Conservation (phyloP, 192 early-diverging fungal species). For the Entrophospora sp. region DNA sequence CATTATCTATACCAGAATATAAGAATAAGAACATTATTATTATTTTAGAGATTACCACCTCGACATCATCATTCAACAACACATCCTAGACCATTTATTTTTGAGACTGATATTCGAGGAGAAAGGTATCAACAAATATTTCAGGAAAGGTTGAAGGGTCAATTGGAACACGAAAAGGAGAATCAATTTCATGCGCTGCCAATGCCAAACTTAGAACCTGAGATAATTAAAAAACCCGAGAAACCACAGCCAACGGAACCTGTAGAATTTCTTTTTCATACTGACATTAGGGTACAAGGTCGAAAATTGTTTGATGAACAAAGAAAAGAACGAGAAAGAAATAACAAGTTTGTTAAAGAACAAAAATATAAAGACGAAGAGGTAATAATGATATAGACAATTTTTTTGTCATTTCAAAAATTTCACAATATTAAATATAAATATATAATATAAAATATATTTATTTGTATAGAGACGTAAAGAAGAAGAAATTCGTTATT, state of each 20-base stretch:
- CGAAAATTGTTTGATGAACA: background rate
- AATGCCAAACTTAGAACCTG: background rate
- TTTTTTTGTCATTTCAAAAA: background rate
- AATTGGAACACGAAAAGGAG: background rate
- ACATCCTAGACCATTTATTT: conserved; percentile 10
- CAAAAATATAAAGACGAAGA: background rate
- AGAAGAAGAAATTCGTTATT: conserved; percentile 4
- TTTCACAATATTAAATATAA: too few species aligned
- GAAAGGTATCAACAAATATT: conserved; percentile 10
- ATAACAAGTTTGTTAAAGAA: background rate
- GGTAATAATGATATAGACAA: background rate
- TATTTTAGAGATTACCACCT: background rate
- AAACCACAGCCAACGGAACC: conserved; percentile 3
- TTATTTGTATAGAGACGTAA: background rate
- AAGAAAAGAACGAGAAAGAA: background rate
- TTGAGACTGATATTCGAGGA: conserved; percentile 1
- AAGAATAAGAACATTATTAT: background rate
- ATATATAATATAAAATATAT: background rate
- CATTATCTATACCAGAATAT: background rate
- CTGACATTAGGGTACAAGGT: background rate
- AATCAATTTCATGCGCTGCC: conserved; percentile 1
- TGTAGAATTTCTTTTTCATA: background rate
- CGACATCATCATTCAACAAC: background rate
- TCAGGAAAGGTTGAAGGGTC: background rate
- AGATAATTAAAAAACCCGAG: background rate